phyloP scores from a whole-genome alignment of 2,329 filamentous ascomycete species.

The Capronia americana region DNA sequence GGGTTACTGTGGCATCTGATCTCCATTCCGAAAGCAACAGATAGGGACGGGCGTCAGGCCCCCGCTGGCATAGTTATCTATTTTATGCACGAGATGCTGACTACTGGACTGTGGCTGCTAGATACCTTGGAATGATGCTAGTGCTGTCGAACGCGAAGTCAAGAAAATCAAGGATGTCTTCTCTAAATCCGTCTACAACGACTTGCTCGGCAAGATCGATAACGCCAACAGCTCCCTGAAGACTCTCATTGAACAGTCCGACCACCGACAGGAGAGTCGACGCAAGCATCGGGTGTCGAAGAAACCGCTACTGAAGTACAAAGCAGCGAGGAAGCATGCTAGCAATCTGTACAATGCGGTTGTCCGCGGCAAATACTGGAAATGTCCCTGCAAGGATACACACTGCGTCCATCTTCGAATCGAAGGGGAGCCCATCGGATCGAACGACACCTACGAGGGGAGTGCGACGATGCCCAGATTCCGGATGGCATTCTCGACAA shows the following conservation, averaged over 20 bases:
- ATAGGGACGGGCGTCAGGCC: not conserved
- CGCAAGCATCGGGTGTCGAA: slow-evolving; percentile 9
- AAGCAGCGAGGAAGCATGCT: slow-evolving; percentile 13
- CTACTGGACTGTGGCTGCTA: not conserved
- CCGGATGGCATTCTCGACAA: slow-evolving; percentile 9
- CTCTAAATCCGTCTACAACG: slow-evolving; percentile 32
- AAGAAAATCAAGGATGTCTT: slow-evolving; percentile 24
- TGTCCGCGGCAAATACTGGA: slow-evolving; percentile 23
- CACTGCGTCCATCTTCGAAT: slow-evolving; percentile 27
- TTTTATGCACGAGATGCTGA: not conserved
- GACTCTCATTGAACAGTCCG: slow-evolving; percentile 31
- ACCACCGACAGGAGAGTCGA: slow-evolving; percentile 23
- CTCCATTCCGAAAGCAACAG: not conserved
- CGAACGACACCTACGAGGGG: not conserved
- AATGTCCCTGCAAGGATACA: slow-evolving; percentile 21
- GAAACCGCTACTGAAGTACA: slow-evolving; percentile 10
- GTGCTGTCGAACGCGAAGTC: slow-evolving; percentile 15
- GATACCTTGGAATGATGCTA: slow-evolving; percentile 9
- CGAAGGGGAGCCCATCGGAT: slow-evolving; percentile 7
- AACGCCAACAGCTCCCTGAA: slow-evolving; percentile 32
- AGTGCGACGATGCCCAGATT: not conserved
- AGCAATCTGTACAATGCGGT: slow-evolving; percentile 24
- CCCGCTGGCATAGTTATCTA: not conserved
- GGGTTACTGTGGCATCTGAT: not conserved
- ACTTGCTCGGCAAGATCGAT: slow-evolving; percentile 34